These are phyloP conservation scores for Lachnellula cervina DNA, from an alignment of 2,329 filamentous ascomycete species.

Conservation along the genomic window DNA sequence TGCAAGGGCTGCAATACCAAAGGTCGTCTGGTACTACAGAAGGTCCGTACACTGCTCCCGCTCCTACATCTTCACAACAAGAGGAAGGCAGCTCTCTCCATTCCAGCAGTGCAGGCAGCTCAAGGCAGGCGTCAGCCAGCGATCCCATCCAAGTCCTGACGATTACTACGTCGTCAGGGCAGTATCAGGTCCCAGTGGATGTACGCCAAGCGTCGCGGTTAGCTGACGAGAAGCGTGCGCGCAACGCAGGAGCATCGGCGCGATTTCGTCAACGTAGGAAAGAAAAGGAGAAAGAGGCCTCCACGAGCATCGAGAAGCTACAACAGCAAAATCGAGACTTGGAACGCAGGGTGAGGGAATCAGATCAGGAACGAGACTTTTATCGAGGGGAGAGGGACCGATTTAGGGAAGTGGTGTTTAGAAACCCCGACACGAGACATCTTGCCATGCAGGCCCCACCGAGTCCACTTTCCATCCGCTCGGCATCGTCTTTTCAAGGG, in stretches of 20 bases:
- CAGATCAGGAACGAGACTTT: constrained; percentile 63
- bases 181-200: constrained; percentile 65
- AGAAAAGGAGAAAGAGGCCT: constrained; percentile 72
- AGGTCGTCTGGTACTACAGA: constrained; percentile 26
- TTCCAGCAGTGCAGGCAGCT: constrained; percentile 26
- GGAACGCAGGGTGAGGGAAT: constrained; percentile 45
- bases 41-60: constrained; percentile 32
- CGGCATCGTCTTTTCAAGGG: constrained; percentile 19
- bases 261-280: constrained; percentile 78
- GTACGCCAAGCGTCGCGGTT: constrained; percentile 76
- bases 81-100: constrained; percentile 23
- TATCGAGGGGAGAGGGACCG: constrained; percentile 70
- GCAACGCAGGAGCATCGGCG: constrained; percentile 81
- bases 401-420: constrained; percentile 60
- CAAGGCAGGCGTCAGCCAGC: constrained; percentile 30
- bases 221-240: constrained; percentile 78
- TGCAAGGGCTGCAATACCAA: constrained; percentile 27
- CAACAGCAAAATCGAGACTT: constrained; percentile 69
- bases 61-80: constrained; percentile 22
- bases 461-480: constrained; percentile 39
- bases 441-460: constrained; percentile 46
- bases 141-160: constrained; percentile 32
- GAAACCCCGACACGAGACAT: constrained; percentile 52
- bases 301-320: constrained; percentile 62
- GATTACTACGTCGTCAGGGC: constrained; percentile 46